A percentile compares a stretch with the other conserved stretches of the same genome.
phyloP scores from a whole-genome alignment of 1,284 basidiomycete species.

The Phylloporus gajari region DNA sequence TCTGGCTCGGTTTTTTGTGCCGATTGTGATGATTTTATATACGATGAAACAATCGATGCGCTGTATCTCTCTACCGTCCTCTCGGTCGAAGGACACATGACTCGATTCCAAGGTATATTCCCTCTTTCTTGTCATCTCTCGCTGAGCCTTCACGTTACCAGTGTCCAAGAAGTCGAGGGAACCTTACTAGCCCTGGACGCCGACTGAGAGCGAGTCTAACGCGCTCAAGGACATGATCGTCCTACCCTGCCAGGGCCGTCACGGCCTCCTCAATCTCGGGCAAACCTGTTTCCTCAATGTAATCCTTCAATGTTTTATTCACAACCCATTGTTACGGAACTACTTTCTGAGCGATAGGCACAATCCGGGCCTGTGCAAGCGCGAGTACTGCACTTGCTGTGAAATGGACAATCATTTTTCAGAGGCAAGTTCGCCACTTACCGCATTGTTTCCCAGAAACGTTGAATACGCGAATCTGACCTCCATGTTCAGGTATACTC shows the following conservation, averaged over 20 bases:
- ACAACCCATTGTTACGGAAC: slow-evolving; percentile 91
- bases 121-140: neutral
- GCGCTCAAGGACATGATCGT: slow-evolving; percentile 48
- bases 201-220: slow-evolving; percentile 48
- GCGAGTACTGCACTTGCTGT: slow-evolving; percentile 88
- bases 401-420: slow-evolving; percentile 94
- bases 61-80: slow-evolving; percentile 52
- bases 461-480: neutral
- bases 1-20: slow-evolving; percentile 69
- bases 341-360: slow-evolving; percentile 93
- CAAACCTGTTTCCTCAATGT: slow-evolving; percentile 97
- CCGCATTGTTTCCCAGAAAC: neutral
- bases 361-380: slow-evolving; percentile 73
- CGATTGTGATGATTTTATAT: slow-evolving; percentile 69
- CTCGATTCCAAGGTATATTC: slow-evolving; percentile 56
- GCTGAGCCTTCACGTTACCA: slow-evolving; percentile 22
- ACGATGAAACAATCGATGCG: slow-evolving; percentile 56
- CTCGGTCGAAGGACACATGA: slow-evolving; percentile 61
- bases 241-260: slow-evolving; percentile 78
- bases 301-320: slow-evolving; percentile 91
- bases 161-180: slow-evolving; percentile 54
- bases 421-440: slow-evolving; percentile 63
- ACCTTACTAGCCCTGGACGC: slow-evolving; percentile 58
- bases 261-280: slow-evolving; percentile 91
- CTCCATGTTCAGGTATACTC: slow-evolving; percentile 69